phyloP scores from a whole-genome alignment of 78 protist species.

The Guillardia theta region DNA sequence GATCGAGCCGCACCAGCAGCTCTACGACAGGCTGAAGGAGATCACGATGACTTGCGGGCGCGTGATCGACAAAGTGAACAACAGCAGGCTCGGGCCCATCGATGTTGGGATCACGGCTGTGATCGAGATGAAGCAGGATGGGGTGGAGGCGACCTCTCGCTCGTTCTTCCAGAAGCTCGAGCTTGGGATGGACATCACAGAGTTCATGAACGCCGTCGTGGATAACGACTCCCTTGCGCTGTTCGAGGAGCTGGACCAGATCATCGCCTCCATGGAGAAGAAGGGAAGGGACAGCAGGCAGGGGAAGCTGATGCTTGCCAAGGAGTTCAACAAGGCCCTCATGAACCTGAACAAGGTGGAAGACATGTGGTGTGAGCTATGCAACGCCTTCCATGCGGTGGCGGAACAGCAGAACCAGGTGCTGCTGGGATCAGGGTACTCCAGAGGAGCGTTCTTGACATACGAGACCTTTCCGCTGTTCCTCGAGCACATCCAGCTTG shows the following conservation, averaged over 20 bases:
- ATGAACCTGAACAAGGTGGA: neutral
- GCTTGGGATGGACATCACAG: neutral
- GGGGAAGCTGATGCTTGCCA: neutral
- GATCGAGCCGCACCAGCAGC: neutral
- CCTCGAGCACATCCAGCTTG: too few species aligned
- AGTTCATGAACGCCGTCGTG: neutral
- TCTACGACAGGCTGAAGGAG: too few species aligned
- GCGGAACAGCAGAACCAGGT: too few species aligned
- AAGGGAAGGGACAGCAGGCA: neutral
- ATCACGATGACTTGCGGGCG: too few species aligned
- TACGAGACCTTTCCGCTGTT: too few species aligned
- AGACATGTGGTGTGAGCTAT: neutral
- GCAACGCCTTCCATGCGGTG: neutral
- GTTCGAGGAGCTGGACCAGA: neutral
- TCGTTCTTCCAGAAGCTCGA: neutral
- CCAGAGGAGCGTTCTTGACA: too few species aligned
- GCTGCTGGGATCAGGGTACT: too few species aligned
- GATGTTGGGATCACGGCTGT: too few species aligned
- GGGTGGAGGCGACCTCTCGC: neutral
- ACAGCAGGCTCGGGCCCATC: too few species aligned
- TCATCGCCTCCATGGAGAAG: neutral
- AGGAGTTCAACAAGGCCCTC: neutral
- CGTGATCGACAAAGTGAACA: too few species aligned
- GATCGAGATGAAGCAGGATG: neutral
- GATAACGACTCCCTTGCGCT: neutral